A percentile compares a stretch with the other conserved stretches of the same genome.
Evolutionary conservation across 371 early-diverging fungal species (phyloP).

Genomic region (Mortierella sp.): DNA sequence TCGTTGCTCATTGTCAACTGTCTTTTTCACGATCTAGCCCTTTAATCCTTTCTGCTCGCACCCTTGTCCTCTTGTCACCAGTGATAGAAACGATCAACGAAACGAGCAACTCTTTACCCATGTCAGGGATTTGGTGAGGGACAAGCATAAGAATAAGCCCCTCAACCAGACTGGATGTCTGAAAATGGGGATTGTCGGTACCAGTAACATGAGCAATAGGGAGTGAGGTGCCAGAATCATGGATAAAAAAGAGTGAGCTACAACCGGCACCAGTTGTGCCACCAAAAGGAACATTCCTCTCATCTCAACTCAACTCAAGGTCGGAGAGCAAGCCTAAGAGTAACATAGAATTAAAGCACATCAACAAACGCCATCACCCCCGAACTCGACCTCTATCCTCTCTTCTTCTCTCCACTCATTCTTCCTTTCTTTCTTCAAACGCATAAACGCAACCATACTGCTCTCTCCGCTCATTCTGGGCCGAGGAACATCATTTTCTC

Average conservation of each 20-base stretch:
- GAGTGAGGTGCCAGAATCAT: not conserved
- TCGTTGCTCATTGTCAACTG: not conserved
- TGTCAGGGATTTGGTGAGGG: not conserved
- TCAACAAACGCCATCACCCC: not conserved
- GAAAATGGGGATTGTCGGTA: not conserved
- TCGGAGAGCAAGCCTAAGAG: not conserved
- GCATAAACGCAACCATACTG: not conserved
- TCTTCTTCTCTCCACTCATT: not conserved
- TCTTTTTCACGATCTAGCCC: not conserved
- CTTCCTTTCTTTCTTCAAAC: not conserved
- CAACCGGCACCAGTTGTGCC: not conserved
- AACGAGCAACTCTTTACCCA: not conserved
- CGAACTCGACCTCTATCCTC: not conserved
- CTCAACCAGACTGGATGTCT: not conserved
- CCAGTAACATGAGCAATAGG: not conserved
- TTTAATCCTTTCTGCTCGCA: not conserved
- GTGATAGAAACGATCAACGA: not conserved
- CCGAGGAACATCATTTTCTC: not conserved
- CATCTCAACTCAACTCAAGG: not conserved
- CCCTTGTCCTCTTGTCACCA: not conserved
- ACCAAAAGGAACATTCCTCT: constrained; percentile 3
- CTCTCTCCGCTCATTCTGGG: not conserved
- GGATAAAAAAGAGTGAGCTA: not conserved
- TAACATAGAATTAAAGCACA: not conserved
- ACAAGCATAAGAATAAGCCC: not conserved